Base-by-base conservation (phyloP, 768 basidiomycete species). In the Boletus sp. region DNA sequence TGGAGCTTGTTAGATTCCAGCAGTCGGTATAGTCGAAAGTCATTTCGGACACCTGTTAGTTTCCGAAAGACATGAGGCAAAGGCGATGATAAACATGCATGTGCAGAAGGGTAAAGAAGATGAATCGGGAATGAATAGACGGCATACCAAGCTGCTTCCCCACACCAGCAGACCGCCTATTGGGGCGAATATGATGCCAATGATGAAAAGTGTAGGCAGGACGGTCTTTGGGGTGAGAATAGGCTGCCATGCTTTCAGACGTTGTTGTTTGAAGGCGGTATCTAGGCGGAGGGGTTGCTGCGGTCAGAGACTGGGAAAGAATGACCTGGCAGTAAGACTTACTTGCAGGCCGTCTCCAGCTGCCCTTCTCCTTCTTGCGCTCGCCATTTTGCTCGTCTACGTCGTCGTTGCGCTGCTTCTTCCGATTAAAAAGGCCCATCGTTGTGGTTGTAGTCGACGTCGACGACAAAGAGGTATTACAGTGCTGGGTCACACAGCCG, bases 241-340 rank as follows among this genome's bases (percentile, higher is more conserved):
- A 9, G 97, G 97, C 79, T 99, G 97, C 97, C 97, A 99, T 67
- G 97, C 97, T 77, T 98, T 98, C 68, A 99, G 83, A 52, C 97
- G 89, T 73, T 99, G 97, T 72, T 99, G 97, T 76, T 97, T 98
- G 83, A 97, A 98, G 38, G 95, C 96, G 55, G 95, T 98, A 74
- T 98, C 93, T 97, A 14, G 53, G 15, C 11, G 21, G 23, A 40
- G 35, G 45, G 13, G 41, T 42, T 42, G 50, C 58, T 58, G 61
- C 56, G 64, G 59, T 58, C 47, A 55, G 42, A 21, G 47, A 25
- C 47, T 19, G 19, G 47, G 50, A 51, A 49, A 45, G 56, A 43
- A 56, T 51, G 47, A 41, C 34, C 23, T 29, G 27, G 42, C 43
- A 41, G 45, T 21, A 39, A 59, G 37, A 77, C 88, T 61, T 64